Evolutionary conservation across 176 grass and related monocot genomes (phyloP).

Genomic region (Cocos nucifera): DNA sequence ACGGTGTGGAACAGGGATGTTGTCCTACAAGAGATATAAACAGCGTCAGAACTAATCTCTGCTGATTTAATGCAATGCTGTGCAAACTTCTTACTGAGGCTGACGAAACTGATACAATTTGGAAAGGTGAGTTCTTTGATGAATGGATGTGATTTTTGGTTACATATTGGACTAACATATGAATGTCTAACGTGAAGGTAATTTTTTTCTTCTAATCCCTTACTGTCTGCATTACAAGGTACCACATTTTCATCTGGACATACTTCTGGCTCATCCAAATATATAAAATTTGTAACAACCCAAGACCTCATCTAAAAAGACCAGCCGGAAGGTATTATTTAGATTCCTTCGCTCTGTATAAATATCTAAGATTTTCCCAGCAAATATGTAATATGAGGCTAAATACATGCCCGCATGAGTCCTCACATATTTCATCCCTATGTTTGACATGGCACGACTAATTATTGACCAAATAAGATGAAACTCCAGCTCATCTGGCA

Average conservation of each 20-base stretch:
- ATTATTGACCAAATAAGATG: too few relatives aligned
- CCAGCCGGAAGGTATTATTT: too few relatives aligned
- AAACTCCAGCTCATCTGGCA: too few relatives aligned
- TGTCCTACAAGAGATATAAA: conserved; percentile 1
- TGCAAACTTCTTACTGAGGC: conserved; percentile 9
- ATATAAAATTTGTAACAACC: not conserved
- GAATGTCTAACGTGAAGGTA: not conserved
- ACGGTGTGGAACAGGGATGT: conserved; percentile 5
- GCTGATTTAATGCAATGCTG: not conserved
- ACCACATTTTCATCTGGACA: not conserved
- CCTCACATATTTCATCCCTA: not conserved
- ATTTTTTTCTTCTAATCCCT: not conserved
- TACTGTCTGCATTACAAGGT: not conserved
- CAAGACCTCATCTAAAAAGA: too few relatives aligned
- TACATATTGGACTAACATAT: not conserved
- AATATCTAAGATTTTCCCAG: too few relatives aligned
- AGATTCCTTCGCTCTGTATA: too few relatives aligned
- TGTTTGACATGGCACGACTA: too few relatives aligned
- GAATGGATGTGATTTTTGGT: not conserved
- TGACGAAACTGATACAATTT: not conserved
- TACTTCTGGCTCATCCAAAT: not conserved
- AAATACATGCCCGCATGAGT: too few relatives aligned
- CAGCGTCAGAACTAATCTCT: conserved; percentile 1
- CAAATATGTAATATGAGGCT: too few relatives aligned
- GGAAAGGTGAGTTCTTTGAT: conserved; percentile 1